phyloP scores from a whole-genome alignment of 345 rosid species.

The Boechera stricta region DNA sequence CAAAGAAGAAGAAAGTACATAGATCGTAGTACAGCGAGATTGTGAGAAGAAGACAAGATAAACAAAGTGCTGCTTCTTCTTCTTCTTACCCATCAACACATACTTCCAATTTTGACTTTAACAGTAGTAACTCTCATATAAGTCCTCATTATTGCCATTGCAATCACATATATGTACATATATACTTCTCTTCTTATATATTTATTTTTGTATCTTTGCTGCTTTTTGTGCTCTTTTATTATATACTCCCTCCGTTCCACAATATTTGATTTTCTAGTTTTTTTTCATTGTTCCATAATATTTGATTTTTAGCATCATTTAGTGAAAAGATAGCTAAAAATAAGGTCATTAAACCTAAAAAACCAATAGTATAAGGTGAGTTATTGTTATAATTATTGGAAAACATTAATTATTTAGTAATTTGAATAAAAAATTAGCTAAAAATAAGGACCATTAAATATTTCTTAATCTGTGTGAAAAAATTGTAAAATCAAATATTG shows the following conservation, averaged over 20 bases:
- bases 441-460: no score
- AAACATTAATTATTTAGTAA: no score
- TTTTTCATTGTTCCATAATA: no score
- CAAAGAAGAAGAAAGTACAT: neutral
- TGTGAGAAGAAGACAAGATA: constrained; percentile 30
- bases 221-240: constrained; percentile 9
- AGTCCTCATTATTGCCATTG: constrained; percentile 31
- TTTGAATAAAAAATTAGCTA: no score
- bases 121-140: constrained; percentile 31
- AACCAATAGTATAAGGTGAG: no score
- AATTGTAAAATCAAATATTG: no score
- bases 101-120: constrained; percentile 35
- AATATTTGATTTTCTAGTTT: no score
- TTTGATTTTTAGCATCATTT: no score
- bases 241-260: neutral
- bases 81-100: constrained; percentile 26
- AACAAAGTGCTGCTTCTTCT: constrained; percentile 21
- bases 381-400: no score
- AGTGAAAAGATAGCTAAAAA: no score
- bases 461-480: no score
- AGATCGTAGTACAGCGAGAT: constrained; percentile 12
- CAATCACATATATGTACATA: constrained; percentile 1
- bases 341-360: no score
- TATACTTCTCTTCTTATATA: neutral
- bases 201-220: constrained; percentile 20